These are phyloP conservation scores for Inga leiocalycina DNA, from an alignment of 306 rosid genomes.

Conservation along the genomic window DNA sequence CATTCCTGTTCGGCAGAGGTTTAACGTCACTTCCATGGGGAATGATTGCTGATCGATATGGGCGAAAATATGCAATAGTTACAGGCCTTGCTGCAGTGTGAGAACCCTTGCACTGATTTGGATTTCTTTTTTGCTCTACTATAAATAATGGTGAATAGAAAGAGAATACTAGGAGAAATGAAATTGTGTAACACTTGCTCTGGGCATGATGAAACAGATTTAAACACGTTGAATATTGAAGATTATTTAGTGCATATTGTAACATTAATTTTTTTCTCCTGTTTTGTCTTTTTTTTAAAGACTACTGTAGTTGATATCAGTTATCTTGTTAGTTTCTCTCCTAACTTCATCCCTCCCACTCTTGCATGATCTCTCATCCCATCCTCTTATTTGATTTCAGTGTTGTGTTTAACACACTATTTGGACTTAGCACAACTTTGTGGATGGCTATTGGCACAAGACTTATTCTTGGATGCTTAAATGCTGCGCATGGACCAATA, in stretches of 20 bases:
- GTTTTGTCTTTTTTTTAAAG: too few species aligned
- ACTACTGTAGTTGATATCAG: too few species aligned
- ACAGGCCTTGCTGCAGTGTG: slow-evolving; percentile 48
- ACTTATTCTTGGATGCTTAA: slow-evolving; percentile 36
- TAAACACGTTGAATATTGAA: neutral
- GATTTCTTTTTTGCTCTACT: neutral
- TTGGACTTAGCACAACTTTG: slow-evolving; percentile 85
- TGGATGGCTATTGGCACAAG: slow-evolving; percentile 75
- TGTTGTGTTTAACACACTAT: slow-evolving; percentile 76
- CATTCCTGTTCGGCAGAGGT: slow-evolving; percentile 32
- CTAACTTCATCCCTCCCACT: too few species aligned
- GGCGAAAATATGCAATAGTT: neutral
- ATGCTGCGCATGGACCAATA: slow-evolving; percentile 82
- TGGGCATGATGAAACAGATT: neutral
- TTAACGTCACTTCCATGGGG: neutral
- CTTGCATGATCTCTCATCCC: too few species aligned
- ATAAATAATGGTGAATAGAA: neutral
- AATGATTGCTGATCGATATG: neutral
- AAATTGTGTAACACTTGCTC: neutral
- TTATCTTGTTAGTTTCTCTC: too few species aligned
- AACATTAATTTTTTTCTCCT: neutral
- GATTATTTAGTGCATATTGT: neutral
- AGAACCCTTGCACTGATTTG: slow-evolving; percentile 27
- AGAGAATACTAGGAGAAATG: neutral
- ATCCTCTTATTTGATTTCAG: slow-evolving; percentile 41